Conservation (phyloP, 345 rosid genomes). For the Camelina laxa region DNA sequence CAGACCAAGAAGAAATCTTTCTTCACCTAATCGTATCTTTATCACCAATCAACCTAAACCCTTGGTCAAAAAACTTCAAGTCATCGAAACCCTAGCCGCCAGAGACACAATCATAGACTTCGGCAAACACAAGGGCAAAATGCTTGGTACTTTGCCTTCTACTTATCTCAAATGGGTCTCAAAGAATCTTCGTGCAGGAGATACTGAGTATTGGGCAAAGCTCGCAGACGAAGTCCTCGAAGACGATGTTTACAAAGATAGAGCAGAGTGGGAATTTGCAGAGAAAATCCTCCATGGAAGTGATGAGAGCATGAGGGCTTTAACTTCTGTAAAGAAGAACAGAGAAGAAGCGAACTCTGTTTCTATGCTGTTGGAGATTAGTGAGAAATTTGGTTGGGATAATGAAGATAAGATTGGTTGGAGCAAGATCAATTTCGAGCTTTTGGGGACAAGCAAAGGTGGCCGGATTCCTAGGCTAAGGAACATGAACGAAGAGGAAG, state of each 20-base stretch:
- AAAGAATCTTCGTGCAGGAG: slow-evolving; percentile 66
- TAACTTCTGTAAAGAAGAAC: slow-evolving; percentile 7
- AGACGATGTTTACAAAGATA: slow-evolving; percentile 70
- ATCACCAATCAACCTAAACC: slow-evolving; percentile 26
- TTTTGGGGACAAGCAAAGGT: slow-evolving; percentile 74
- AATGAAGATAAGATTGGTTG: slow-evolving; percentile 72
- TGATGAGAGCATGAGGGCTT: slow-evolving; percentile 31
- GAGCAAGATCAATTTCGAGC: slow-evolving; percentile 66
- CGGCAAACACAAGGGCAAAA: slow-evolving; percentile 79
- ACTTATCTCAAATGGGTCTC: slow-evolving; percentile 80
- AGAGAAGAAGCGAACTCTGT: slow-evolving; percentile 46
- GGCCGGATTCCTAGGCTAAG: slow-evolving; percentile 71
- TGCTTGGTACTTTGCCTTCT: slow-evolving; percentile 84
- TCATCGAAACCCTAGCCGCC: slow-evolving; percentile 45
- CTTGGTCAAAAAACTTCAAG: slow-evolving; percentile 9
- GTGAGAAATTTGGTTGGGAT: slow-evolving; percentile 88
- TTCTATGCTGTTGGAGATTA: slow-evolving; percentile 65
- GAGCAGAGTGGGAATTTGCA: slow-evolving; percentile 82
- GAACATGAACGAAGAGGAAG: slow-evolving; percentile 10
- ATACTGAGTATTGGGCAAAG: slow-evolving; percentile 69
- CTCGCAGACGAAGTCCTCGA: slow-evolving; percentile 74
- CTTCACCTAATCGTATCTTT: slow-evolving; percentile 34
- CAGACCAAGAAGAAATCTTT: slow-evolving; percentile 40
- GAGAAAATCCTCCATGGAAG: slow-evolving; percentile 58
- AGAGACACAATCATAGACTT: slow-evolving; percentile 72